phyloP scores from a whole-genome alignment of 495 filamentous ascomycete species.

The Podospora conica region DNA sequence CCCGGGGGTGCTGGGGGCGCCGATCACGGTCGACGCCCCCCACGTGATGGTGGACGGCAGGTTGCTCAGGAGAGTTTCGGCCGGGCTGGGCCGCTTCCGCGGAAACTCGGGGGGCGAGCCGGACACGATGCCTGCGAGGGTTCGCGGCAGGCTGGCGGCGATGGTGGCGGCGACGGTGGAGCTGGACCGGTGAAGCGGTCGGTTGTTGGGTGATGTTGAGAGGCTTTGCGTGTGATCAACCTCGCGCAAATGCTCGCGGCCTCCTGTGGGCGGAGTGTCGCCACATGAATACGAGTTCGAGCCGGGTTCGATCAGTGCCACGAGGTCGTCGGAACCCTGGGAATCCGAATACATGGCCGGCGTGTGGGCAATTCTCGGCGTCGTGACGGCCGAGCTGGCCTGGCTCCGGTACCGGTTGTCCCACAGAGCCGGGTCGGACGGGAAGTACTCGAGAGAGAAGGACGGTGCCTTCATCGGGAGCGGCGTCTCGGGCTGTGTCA shows the following conservation, averaged over 20 bases:
- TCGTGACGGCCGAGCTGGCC: slow-evolving; percentile 46
- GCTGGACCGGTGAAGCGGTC: slow-evolving; percentile 44
- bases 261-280: slow-evolving; percentile 57
- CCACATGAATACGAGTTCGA: slow-evolving; percentile 53
- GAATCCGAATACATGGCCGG: slow-evolving; percentile 55
- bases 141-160: slow-evolving; percentile 64
- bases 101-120: slow-evolving; percentile 61
- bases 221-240: slow-evolving; percentile 49
- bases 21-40: slow-evolving; percentile 56
- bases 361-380: slow-evolving; percentile 53
- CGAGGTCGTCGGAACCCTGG: slow-evolving; percentile 49
- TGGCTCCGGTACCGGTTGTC: slow-evolving; percentile 42
- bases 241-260: slow-evolving; percentile 30
- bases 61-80: slow-evolving; percentile 58
- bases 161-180: slow-evolving; percentile 58
- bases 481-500: slow-evolving; percentile 48
- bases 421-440: slow-evolving; percentile 54
- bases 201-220: slow-evolving; percentile 67
- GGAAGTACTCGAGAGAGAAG: slow-evolving; percentile 63
- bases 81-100: slow-evolving; percentile 60
- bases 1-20: slow-evolving; percentile 35
- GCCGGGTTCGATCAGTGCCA: slow-evolving; percentile 43
- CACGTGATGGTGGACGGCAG: slow-evolving; percentile 58
- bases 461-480: slow-evolving; percentile 60
- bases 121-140: slow-evolving; percentile 62